Evolutionary conservation across 305 asterid genomes (phyloP), one percentile per base, ranked within the genome.

Genomic region (Fraxinus baroniana): DNA sequence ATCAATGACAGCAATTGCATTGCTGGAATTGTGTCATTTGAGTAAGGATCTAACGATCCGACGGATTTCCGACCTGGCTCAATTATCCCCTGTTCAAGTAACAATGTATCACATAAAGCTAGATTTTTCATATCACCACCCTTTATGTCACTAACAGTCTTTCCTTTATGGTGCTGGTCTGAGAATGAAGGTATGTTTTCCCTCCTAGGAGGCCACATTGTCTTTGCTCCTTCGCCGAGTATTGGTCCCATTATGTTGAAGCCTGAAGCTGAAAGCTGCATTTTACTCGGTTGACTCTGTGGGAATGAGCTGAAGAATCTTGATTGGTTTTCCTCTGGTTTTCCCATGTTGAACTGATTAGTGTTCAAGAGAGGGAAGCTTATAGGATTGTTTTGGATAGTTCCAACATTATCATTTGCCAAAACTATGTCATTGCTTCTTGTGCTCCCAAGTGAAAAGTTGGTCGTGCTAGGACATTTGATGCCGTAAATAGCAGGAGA

Each of bases 1-100:
- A 92, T 95, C 86, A 93, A 85, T 52, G 95, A 91, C 24, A 93
- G 89, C 87, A 95, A 81, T 78, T 93, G 97, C 97, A 95, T 86
- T 26, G 98, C 98, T 28, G 97, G 97, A 84, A 93, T 94, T 17
- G 90, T 86, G 33, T 92, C 96, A 13, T 93, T 92, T 7, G 88
- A 81, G 74, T 89, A 90, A 77, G 91, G 80, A 86, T 91, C 94
- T 41, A 85, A 74, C 6, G 93, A 83, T 7, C 86, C 90, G 1
- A 30, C 49, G 32, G 88, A 79, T 55, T 85, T 84, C 9, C 73
- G 82, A 57, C 36, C 80, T 24, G 84, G 57, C 52, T 82, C 86
- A 3, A 79, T 71, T 72, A 77, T 83, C 78, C 85, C 88, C 44
- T 85, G 84, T 81, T 84, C 87, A 10, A 81, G 44, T 32, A 82